Conservation (phyloP, 2,329 filamentous ascomycete genomes). For the Alternaria ventricosa region DNA sequence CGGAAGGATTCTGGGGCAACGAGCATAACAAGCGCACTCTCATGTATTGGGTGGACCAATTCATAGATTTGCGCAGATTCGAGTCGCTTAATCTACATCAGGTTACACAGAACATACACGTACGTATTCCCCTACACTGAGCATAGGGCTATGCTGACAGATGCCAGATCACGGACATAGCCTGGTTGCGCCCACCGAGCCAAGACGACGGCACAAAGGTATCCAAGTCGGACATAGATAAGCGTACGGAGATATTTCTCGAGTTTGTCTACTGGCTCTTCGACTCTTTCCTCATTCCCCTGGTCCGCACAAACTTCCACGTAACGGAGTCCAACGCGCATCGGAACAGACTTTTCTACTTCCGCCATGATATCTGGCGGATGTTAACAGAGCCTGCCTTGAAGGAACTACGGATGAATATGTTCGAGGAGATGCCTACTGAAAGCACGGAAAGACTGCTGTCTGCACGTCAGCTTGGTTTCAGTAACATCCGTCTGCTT, state of each 20-base stretch:
- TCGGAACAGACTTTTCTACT: slow-evolving; percentile 86
- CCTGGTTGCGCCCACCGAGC: slow-evolving; percentile 72
- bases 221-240: slow-evolving; percentile 73
- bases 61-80: slow-evolving; percentile 78
- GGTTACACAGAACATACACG: slow-evolving; percentile 76
- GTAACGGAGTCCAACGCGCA: slow-evolving; percentile 88
- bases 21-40: slow-evolving; percentile 69
- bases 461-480: slow-evolving; percentile 70
- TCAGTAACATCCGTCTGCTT: slow-evolving; percentile 78
- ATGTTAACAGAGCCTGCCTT: slow-evolving; percentile 76
- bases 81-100: slow-evolving; percentile 83
- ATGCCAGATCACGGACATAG: slow-evolving; percentile 67
- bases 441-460: slow-evolving; percentile 65
- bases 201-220: slow-evolving; percentile 59
- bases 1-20: slow-evolving; percentile 74
- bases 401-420: slow-evolving; percentile 67
- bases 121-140: slow-evolving; percentile 45
- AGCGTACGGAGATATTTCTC: slow-evolving; percentile 77
- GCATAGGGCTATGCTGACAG: slow-evolving; percentile 18
- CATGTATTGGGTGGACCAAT: slow-evolving; percentile 74
- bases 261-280: slow-evolving; percentile 94
- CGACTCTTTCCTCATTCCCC: slow-evolving; percentile 86
- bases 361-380: slow-evolving; percentile 92
- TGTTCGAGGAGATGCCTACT: slow-evolving; percentile 78
- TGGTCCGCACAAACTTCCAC: slow-evolving; percentile 88